These are phyloP conservation scores for Eutrema heterophyllum DNA, from an alignment of 345 rosid species.

Conservation along the genomic window DNA sequence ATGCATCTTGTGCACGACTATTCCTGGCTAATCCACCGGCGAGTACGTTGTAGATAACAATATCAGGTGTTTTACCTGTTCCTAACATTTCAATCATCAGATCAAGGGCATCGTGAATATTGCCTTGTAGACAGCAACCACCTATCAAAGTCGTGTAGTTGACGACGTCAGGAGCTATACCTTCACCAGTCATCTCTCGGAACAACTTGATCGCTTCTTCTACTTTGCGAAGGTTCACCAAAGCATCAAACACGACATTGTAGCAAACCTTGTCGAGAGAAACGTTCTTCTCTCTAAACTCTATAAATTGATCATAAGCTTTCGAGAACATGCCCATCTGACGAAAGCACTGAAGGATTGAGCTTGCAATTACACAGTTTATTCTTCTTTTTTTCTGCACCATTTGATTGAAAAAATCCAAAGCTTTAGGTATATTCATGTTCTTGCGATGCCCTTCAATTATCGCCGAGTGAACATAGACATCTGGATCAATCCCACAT, in stretches of 20 bases:
- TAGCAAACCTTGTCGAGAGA: constrained; percentile 56
- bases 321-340: constrained; percentile 36
- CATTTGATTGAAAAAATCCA: constrained; percentile 44
- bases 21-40: constrained; percentile 51
- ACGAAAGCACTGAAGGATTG: constrained; percentile 50
- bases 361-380: constrained; percentile 50
- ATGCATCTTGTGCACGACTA: constrained; percentile 34
- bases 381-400: constrained; percentile 35
- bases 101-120: constrained; percentile 36
- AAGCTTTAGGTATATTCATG: constrained; percentile 46
- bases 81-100: constrained; percentile 49
- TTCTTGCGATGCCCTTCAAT: constrained; percentile 50
- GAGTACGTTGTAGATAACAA: constrained; percentile 50
- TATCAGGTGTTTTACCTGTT: constrained; percentile 44
- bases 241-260: constrained; percentile 46
- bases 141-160: constrained; percentile 66
- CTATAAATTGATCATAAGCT: constrained; percentile 36
- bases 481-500: constrained; percentile 46
- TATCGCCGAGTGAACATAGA: constrained; percentile 42
- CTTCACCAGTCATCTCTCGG: constrained; percentile 48
- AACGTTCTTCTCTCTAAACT: constrained; percentile 33
- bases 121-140: constrained; percentile 54
- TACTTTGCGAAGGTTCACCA: constrained; percentile 58
- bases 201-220: constrained; percentile 49
- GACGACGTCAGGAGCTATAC: constrained; percentile 45